phyloP scores from a whole-genome alignment of 768 basidiomycete species.

The Phylloporus scabripes region DNA sequence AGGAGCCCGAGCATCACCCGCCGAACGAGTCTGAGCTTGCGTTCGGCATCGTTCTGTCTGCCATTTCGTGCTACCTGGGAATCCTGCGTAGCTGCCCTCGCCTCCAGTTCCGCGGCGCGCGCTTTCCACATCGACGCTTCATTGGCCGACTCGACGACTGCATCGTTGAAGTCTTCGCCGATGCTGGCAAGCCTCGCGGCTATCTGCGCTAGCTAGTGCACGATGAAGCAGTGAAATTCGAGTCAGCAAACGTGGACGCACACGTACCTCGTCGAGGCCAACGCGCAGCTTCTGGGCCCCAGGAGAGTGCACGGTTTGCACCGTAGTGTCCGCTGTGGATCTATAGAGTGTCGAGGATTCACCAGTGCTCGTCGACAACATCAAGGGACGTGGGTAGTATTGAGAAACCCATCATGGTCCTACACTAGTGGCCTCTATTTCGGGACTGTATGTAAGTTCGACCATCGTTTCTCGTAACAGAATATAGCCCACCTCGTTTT shows the following conservation, averaged over 20 bases:
- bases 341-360: neutral
- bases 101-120: slow-evolving; percentile 38
- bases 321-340: slow-evolving; percentile 3
- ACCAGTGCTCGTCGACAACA: slow-evolving; percentile 1
- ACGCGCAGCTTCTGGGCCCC: slow-evolving; percentile 11
- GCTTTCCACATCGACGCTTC: slow-evolving; percentile 18
- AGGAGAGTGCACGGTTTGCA: slow-evolving; percentile 9
- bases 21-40: slow-evolving; percentile 30
- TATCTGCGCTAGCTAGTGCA: slow-evolving; percentile 22
- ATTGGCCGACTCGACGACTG: slow-evolving; percentile 16
- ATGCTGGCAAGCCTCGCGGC: slow-evolving; percentile 24
- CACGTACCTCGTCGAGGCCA: slow-evolving; percentile 27
- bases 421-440: neutral
- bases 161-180: slow-evolving; percentile 28
- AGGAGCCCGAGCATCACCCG: slow-evolving; percentile 40
- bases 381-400: neutral
- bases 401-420: slow-evolving; percentile 8
- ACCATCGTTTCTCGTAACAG: slow-evolving; percentile 7
- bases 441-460: slow-evolving; percentile 13
- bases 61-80: slow-evolving; percentile 27
- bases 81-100: slow-evolving; percentile 16
- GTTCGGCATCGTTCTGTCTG: slow-evolving; percentile 32
- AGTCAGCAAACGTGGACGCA: neutral
- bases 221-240: neutral
- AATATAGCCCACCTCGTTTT: slow-evolving; percentile 16